Conservation (phyloP, 176 grass and related monocot genomes). For the Phragmites australis region DNA sequence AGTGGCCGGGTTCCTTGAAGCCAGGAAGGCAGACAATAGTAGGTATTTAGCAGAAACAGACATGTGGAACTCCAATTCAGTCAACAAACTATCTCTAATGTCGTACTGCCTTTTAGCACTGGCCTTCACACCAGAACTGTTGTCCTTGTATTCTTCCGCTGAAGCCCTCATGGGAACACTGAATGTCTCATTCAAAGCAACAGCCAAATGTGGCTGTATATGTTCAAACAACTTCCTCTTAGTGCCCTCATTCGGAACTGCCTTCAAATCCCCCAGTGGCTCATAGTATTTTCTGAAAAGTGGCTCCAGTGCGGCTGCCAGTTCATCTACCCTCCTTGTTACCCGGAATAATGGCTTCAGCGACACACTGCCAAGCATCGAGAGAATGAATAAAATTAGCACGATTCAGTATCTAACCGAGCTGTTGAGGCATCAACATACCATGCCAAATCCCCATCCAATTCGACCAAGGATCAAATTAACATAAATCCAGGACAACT, state of each 20-base stretch:
- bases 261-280: slow-evolving; percentile 59
- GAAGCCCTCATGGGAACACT: slow-evolving; percentile 56
- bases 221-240: slow-evolving; percentile 80
- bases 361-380: slow-evolving; percentile 49
- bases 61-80: slow-evolving; percentile 91
- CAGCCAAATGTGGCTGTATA: slow-evolving; percentile 72
- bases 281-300: slow-evolving; percentile 89
- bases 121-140: slow-evolving; percentile 39
- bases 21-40: slow-evolving; percentile 84
- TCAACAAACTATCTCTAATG: slow-evolving; percentile 39
- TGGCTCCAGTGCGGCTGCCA: slow-evolving; percentile 56
- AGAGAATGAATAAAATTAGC: slow-evolving; percentile 14
- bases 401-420: slow-evolving; percentile 12
- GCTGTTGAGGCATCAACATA: not conserved
- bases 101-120: slow-evolving; percentile 48
- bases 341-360: slow-evolving; percentile 76
- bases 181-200: slow-evolving; percentile 79
- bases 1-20: slow-evolving; percentile 83
- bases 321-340: slow-evolving; percentile 76
- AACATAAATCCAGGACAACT: slow-evolving; percentile 6
- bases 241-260: slow-evolving; percentile 58
- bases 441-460: not conserved
- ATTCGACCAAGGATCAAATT: not conserved
- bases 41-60: slow-evolving; percentile 83
- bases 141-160: slow-evolving; percentile 34